Evolutionary conservation across 441 rosid species (phyloP), one percentile per base, ranked within the genome.

Genomic region (Macaranga tanarius): DNA sequence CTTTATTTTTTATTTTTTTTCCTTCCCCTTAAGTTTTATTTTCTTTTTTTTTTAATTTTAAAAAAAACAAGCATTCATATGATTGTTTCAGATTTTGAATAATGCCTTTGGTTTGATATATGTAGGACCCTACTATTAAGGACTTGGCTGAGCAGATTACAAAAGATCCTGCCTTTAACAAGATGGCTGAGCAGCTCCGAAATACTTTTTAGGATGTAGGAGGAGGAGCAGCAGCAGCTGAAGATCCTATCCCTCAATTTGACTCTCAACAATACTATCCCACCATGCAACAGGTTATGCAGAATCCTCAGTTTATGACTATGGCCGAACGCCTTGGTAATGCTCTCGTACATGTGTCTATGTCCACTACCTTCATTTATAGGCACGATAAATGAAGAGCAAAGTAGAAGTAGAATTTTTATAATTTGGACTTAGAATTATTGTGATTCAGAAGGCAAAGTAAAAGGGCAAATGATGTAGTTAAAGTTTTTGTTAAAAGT

Each of bases 101-200:
- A 12, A 61, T 73, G 19, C 62, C 51, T 40, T 7, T 42, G 26
- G 12, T 78, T 47, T 42, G 47, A 54, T 58, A 31, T 74, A 42
- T 79, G 40, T 76, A 96, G 99, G 99, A 96, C 73, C 98, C 97
- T 7, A 93, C 95, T 80, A 92, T 96, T 76, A 90, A 90, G 84
- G 95, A 90, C 40, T 74, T 93, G 63, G 97, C 97, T 73, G 96
- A 92, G 76, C 97, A 93, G 84, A 93, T 96, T 73, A 90, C 98
- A 48, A 86, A 88, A 84, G 98, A 93, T 79, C 97, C 99, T 54
- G 20, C 97, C 25, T 96, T 96, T 86, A 96, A 88, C 81, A 90
- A 88, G 77, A 93, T 96, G 96, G 98, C 99, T 19, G 98, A 93
- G 83, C 99, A 93, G 82, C 92, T 95, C 22, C 97, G 89, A 82